Evolutionary conservation across 768 basidiomycete genomes (phyloP).

Genomic region (Trametes punicea): DNA sequence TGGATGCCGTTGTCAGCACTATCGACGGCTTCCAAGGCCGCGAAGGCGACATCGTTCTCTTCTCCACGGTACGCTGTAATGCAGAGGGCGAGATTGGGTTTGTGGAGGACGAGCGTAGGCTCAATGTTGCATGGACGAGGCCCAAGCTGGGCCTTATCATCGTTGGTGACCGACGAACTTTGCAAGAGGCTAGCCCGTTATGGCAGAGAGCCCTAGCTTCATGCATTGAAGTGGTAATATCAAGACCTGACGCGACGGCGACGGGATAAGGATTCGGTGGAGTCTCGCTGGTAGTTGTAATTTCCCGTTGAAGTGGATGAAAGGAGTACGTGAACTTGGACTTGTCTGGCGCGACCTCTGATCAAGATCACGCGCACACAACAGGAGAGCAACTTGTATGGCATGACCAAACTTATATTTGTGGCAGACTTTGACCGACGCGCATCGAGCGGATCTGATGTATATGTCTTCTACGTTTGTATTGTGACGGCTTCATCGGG

Average conservation of each 20-base stretch:
- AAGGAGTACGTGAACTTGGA: no score
- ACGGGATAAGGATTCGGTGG: not conserved
- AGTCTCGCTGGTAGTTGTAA: not conserved
- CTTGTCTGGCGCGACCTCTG: no score
- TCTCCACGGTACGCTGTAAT: conserved; percentile 63
- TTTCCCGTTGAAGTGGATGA: no score
- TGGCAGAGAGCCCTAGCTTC: conserved; percentile 50
- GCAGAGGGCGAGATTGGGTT: conserved; percentile 60
- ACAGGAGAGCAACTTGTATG: no score
- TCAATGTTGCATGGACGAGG: conserved; percentile 73
- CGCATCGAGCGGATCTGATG: no score
- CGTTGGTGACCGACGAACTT: conserved; percentile 53
- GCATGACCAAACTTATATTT: no score
- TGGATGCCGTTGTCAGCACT: conserved; percentile 40
- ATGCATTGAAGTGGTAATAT: conserved; percentile 29
- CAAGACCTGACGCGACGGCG: conserved; percentile 20
- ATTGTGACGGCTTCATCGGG: no score
- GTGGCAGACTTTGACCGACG: no score
- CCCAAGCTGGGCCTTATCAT: conserved; percentile 56
- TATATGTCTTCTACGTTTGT: no score
- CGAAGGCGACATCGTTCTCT: conserved; percentile 65
- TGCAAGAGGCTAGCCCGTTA: conserved; percentile 39
- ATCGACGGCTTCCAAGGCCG: conserved; percentile 68
- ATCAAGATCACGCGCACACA: no score
- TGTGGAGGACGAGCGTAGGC: conserved; percentile 53